Conservation (phyloP, 805 yeast species). For the Wickerhamiella sergipiensis region DNA sequence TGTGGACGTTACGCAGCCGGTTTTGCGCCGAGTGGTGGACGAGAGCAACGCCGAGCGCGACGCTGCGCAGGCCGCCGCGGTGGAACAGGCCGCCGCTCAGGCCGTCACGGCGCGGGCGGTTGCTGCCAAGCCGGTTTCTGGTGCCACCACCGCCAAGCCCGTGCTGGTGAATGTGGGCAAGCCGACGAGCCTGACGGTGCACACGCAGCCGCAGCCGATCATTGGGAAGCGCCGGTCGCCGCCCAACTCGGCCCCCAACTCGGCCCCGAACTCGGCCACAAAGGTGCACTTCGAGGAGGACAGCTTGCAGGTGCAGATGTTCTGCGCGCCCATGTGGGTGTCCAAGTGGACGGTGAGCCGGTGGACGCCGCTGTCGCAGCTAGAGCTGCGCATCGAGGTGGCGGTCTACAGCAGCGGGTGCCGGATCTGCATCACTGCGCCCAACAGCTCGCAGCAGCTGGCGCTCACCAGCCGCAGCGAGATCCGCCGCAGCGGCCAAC, state of each 20-base stretch:
- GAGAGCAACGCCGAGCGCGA: background rate
- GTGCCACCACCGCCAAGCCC: background rate
- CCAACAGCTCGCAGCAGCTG: slow-evolving; percentile 4
- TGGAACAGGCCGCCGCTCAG: background rate
- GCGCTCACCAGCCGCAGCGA: slow-evolving; percentile 11
- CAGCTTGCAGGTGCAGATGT: slow-evolving; percentile 3
- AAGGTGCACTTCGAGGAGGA: background rate
- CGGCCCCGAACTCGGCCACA: background rate
- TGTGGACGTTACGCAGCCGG: slow-evolving; percentile 5
- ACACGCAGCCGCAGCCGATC: background rate
- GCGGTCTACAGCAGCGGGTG: slow-evolving; percentile 3
- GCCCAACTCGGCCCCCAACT: background rate
- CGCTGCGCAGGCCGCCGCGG: background rate
- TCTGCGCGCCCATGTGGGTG: slow-evolving; percentile 16
- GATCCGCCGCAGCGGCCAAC: slow-evolving; percentile 13
- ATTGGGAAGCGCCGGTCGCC: background rate
- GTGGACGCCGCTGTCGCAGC: slow-evolving; percentile 20
- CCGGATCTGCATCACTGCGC: slow-evolving; percentile 1
- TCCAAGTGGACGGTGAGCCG: slow-evolving; percentile 15
- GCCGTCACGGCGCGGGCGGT: background rate
- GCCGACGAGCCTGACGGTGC: background rate
- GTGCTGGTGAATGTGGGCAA: slow-evolving; percentile 1
- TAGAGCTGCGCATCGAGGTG: slow-evolving; percentile 15
- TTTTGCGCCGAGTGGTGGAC: slow-evolving; percentile 6
- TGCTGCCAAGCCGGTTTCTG: background rate